Evolutionary conservation across 1,284 basidiomycete genomes (phyloP).

Genomic region (Irpex sp.): DNA sequence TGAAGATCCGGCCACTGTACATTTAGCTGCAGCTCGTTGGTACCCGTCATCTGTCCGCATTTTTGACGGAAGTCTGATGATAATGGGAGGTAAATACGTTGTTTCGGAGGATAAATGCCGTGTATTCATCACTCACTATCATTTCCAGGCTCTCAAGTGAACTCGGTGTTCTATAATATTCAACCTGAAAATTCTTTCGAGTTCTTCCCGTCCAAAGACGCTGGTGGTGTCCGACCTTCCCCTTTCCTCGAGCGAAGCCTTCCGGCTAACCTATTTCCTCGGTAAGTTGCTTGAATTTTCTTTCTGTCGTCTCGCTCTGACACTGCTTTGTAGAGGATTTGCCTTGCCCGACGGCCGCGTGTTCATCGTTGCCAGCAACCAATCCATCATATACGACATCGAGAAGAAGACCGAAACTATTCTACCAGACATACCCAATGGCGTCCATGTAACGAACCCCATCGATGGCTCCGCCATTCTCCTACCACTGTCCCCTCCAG

Average conservation of each 20-base stretch:
- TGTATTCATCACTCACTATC: not conserved
- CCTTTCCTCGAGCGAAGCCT: slow-evolving; percentile 37
- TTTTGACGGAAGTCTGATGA: slow-evolving; percentile 40
- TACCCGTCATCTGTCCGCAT: slow-evolving; percentile 40
- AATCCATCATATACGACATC: slow-evolving; percentile 29
- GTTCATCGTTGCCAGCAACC: slow-evolving; percentile 43
- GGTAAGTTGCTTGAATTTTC: slow-evolving; percentile 12
- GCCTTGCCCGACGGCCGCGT: slow-evolving; percentile 35
- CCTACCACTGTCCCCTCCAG: slow-evolving; percentile 42
- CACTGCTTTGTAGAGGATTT: slow-evolving; percentile 13
- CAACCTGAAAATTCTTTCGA: slow-evolving; percentile 47
- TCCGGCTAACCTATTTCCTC: slow-evolving; percentile 24
- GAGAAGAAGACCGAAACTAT: slow-evolving; percentile 34
- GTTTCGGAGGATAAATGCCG: not conserved
- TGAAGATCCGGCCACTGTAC: slow-evolving; percentile 35
- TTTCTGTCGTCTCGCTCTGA: too few species aligned
- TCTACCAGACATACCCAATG: slow-evolving; percentile 45
- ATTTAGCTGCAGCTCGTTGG: slow-evolving; percentile 37
- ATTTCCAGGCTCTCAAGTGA: not conserved
- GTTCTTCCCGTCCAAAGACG: slow-evolving; percentile 50
- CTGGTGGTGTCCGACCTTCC: slow-evolving; percentile 40
- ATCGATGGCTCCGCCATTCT: slow-evolving; percentile 44
- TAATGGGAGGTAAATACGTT: slow-evolving; percentile 37
- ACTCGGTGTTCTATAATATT: slow-evolving; percentile 35
- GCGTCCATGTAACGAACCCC: slow-evolving; percentile 41